A percentile compares a stretch with the other conserved stretches of the same genome.
Evolutionary conservation across 73 alveolate species (phyloP).

Genomic region (Paramecium caudatum): DNA sequence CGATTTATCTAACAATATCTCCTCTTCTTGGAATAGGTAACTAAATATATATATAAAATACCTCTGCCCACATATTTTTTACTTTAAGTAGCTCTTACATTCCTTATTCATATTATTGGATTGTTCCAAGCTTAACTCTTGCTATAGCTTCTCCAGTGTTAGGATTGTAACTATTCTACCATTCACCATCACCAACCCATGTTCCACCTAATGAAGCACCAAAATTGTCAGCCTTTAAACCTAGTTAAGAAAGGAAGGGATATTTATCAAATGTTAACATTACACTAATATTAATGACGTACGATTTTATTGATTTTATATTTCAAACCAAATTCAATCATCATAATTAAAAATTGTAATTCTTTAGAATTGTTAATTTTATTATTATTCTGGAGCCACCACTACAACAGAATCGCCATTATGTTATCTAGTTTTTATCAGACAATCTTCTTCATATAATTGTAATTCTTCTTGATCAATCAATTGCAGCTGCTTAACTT

Average conservation of each 20-base stretch:
- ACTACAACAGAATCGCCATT: not conserved
- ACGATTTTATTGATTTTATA: conserved; percentile 19
- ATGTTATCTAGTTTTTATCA: not conserved
- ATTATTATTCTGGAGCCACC: not conserved
- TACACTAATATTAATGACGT: conserved; percentile 50
- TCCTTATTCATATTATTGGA: conserved; percentile 85
- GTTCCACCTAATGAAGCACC: conserved; percentile 86
- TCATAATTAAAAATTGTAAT: not conserved
- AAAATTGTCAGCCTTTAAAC: conserved; percentile 80
- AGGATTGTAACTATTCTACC: conserved; percentile 80
- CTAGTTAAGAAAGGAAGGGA: conserved; percentile 87
- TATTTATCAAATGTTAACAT: conserved; percentile 77
- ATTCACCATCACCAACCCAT: conserved; percentile 87
- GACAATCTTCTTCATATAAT: not conserved
- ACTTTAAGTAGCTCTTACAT: conserved; percentile 73
- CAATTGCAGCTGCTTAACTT: not conserved
- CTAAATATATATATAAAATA: conserved; percentile 73
- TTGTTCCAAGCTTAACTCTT: conserved; percentile 79
- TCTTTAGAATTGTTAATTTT: not conserved
- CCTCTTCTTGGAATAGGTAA: conserved; percentile 96
- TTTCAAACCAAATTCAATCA: not conserved
- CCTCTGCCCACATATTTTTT: conserved; percentile 78
- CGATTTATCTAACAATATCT: conserved; percentile 93
- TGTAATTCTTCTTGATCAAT: not conserved
- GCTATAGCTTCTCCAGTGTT: conserved; percentile 79